A percentile compares a stretch with the other conserved stretches of the same genome.
These are phyloP conservation scores for Petunia secreta DNA, from an alignment of 257 asterid species.

Conservation along the genomic window DNA sequence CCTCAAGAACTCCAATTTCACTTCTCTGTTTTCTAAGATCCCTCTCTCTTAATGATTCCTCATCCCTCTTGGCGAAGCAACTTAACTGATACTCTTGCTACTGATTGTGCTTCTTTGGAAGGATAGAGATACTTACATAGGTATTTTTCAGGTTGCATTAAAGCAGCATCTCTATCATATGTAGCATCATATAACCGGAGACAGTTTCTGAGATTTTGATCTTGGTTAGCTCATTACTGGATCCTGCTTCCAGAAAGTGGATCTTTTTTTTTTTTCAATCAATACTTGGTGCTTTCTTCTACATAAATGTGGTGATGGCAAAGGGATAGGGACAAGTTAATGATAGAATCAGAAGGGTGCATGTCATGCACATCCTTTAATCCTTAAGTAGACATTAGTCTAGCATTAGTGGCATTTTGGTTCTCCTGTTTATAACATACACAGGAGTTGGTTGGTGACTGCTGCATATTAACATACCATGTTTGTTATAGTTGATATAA, in stretches of 20 bases:
- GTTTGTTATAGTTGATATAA: too few relatives aligned
- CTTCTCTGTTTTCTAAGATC: background rate
- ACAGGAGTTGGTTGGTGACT: too few relatives aligned
- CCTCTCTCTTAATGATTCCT: too few relatives aligned
- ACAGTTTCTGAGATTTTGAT: background rate
- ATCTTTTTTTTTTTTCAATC: background rate
- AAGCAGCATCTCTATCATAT: background rate
- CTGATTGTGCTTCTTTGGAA: constrained; percentile 16
- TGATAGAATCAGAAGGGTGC: background rate
- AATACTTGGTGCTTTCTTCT: background rate
- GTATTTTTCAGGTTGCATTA: background rate
- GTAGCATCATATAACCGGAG: background rate
- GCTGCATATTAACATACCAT: too few relatives aligned
- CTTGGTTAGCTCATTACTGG: background rate
- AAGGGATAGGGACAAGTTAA: constrained; percentile 11
- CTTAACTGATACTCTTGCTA: background rate
- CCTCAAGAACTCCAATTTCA: background rate
- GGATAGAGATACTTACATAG: constrained; percentile 19
- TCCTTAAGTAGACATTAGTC: too few relatives aligned
- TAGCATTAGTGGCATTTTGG: too few relatives aligned
- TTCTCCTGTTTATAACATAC: background rate
- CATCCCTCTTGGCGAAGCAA: too few relatives aligned
- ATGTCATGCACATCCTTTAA: too few relatives aligned
- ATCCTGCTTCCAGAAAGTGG: constrained; percentile 11
- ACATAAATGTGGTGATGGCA: background rate